Evolutionary conservation across 805 yeast genomes (phyloP), one percentile per base, ranked within the genome.

Genomic region (Metschnikowia vanudenii): DNA sequence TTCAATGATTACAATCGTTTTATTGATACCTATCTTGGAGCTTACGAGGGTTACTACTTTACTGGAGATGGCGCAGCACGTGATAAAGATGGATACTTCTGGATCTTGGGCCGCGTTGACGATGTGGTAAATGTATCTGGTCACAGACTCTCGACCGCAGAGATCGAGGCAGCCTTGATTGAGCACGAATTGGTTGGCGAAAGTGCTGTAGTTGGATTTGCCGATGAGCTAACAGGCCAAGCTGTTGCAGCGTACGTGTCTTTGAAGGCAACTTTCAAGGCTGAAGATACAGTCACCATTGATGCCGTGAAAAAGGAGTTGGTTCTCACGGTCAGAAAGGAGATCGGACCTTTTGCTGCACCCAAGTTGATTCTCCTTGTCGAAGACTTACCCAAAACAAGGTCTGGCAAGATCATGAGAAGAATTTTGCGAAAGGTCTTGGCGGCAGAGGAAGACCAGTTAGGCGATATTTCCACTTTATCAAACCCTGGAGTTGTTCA

Each of bases 21-120:
- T 72, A 73, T 90, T 60, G 97, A 92, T 51, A 94, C 98, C 34
- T 94, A 94, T 69, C 76, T 94, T 64, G 84, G 83, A 60, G 96
- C 97, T 43, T 94, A 92, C 74, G 88, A 92, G 49, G 95, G 96
- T 49, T 82, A 79, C 72, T 94, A 90, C 74, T 94, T 94, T 77
- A 87, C 97, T 11, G 99, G 99, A 60, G 99, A 92, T 67, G 98
- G 98, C 72, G 98, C 97, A 45, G 98, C 96, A 37, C 83, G 97
- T 65, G 99, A 94, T 68, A 81, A 81, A 52, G 98, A 94, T 63
- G 98, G 98, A 41, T 94, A 84, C 77, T 88, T 83, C 75, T 94
- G 98, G 97, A 92, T 94, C 67, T 81, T 92, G 69, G 99, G 99
- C 61, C 85, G 99, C 70, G 97, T 94, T 54, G 98, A 94, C 67